These are phyloP conservation scores for Cafeteria roenbergensis DNA, from an alignment of 108 stramenopile genomes.

Conservation along the genomic window DNA sequence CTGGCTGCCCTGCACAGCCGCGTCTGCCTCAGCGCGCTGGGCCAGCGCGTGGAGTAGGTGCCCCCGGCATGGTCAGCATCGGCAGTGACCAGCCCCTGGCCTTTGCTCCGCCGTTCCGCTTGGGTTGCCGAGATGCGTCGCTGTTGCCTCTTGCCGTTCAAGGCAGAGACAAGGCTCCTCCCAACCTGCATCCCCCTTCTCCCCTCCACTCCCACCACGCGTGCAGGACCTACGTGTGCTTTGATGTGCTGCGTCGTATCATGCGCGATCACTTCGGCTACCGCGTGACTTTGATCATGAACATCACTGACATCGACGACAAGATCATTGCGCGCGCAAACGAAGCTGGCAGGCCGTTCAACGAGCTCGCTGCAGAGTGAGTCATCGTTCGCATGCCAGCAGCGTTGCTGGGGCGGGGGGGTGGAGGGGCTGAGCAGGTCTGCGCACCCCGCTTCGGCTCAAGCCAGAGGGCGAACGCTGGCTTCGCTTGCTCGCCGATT, in stretches of 20 bases:
- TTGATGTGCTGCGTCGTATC: constrained; percentile 82
- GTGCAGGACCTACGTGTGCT: constrained; percentile 64
- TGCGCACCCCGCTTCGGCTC: no score
- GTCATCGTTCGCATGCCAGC: constrained; percentile 2
- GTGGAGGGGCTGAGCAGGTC: no score
- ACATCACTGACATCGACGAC: constrained; percentile 87
- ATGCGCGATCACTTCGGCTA: constrained; percentile 80
- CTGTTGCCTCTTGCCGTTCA: no score
- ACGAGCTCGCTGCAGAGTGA: constrained; percentile 18
- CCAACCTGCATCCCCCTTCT: not conserved
- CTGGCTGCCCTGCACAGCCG: no score
- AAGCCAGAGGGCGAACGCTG: no score
- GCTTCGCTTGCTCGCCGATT: no score
- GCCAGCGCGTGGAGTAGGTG: not conserved
- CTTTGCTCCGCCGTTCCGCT: not conserved
- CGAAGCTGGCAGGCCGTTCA: constrained; percentile 27
- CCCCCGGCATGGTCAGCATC: not conserved
- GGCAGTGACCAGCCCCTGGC: not conserved
- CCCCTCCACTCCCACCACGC: not conserved
- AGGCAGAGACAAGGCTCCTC: no score
- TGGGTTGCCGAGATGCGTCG: no score
- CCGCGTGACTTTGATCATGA: constrained; percentile 67
- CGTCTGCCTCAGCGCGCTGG: not conserved
- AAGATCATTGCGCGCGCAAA: constrained; percentile 81
- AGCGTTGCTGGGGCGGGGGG: no score